Conservation (phyloP, 73 alveolate genomes). For the Effrenium voratum region DNA sequence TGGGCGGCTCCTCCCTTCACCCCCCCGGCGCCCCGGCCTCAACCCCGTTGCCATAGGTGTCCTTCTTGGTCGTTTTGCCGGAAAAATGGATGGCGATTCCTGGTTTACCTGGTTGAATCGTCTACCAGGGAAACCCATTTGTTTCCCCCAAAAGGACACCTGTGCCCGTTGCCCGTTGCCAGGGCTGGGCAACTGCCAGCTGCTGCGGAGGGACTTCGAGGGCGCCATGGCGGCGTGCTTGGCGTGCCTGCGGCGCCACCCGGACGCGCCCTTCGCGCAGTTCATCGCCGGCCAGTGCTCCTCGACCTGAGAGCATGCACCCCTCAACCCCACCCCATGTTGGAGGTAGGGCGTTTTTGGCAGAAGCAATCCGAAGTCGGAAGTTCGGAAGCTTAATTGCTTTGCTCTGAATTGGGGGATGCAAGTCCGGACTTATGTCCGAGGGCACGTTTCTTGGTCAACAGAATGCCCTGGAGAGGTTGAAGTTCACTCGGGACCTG, state of each 20-base stretch:
- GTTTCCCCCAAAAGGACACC: background rate
- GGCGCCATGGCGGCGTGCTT: conserved; percentile 14
- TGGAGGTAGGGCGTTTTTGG: too few species aligned
- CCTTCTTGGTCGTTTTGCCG: background rate
- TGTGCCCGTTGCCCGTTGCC: background rate
- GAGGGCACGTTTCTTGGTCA: too few species aligned
- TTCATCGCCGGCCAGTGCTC: conserved; percentile 57
- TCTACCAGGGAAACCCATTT: too few species aligned
- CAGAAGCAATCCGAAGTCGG: too few species aligned
- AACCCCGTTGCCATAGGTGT: background rate
- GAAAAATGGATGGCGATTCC: background rate
- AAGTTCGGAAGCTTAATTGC: too few species aligned
- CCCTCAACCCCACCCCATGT: too few species aligned
- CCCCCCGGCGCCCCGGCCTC: too few species aligned
- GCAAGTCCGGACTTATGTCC: too few species aligned
- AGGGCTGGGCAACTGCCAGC: conserved; percentile 65
- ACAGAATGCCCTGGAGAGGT: too few species aligned
- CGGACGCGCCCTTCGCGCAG: conserved; percentile 87
- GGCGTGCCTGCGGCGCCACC: conserved; percentile 50
- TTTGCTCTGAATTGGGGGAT: too few species aligned
- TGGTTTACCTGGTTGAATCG: too few species aligned
- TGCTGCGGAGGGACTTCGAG: conserved; percentile 20
- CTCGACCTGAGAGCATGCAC: background rate
- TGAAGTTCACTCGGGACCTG: too few species aligned
- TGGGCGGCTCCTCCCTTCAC: background rate